These are phyloP conservation scores for Rosa rugosa DNA, from an alignment of 306 rosid species.

Conservation along the genomic window DNA sequence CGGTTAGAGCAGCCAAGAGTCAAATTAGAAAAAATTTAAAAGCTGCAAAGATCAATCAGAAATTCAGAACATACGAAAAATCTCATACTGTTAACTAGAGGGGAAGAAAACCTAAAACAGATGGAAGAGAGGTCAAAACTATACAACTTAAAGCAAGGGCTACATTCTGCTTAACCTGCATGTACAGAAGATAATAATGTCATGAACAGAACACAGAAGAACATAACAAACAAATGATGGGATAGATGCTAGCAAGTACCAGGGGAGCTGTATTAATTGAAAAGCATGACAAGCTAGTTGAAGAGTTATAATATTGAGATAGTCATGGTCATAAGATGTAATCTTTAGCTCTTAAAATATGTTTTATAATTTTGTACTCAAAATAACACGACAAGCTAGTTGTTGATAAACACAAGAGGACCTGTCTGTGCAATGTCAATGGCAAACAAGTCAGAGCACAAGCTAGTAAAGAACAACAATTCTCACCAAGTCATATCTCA, in stretches of 20 bases:
- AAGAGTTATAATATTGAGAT: too few species aligned
- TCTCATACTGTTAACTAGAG: slow-evolving; percentile 79
- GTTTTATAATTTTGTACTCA: too few species aligned
- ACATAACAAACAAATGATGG: neutral
- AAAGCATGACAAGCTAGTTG: too few species aligned
- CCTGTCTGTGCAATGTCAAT: too few species aligned
- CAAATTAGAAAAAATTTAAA: neutral
- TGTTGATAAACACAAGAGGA: too few species aligned
- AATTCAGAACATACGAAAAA: neutral
- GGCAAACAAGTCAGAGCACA: too few species aligned
- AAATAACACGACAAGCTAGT: too few species aligned
- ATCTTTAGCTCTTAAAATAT: too few species aligned
- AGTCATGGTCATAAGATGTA: too few species aligned
- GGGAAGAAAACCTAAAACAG: slow-evolving; percentile 40
- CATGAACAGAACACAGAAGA: neutral
- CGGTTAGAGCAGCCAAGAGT: neutral
- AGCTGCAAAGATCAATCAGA: neutral
- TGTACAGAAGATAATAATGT: slow-evolving; percentile 1
- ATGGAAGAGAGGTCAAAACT: slow-evolving; percentile 4
- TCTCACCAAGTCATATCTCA: too few species aligned
- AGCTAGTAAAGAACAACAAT: too few species aligned
- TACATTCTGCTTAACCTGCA: slow-evolving; percentile 93
- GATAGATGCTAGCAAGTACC: slow-evolving; percentile 42
- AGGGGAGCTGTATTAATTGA: slow-evolving; percentile 56
- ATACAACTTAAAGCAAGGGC: slow-evolving; percentile 81